phyloP scores from a whole-genome alignment of 768 basidiomycete genomes.

The Leccinum ochraceum region DNA sequence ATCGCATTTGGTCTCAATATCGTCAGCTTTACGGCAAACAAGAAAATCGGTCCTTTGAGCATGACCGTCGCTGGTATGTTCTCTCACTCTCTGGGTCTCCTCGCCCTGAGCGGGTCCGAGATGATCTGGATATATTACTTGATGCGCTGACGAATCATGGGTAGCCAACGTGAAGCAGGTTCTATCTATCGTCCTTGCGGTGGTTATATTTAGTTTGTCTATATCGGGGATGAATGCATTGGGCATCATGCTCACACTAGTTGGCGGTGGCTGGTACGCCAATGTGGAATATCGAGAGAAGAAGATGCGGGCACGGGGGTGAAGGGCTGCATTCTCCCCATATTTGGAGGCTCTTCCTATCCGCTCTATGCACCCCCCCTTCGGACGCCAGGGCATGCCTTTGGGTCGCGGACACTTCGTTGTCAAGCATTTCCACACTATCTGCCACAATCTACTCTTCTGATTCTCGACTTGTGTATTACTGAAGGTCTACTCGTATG shows the following conservation, averaged over 20 bases:
- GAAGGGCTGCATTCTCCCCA: constrained; percentile 24
- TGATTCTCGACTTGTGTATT: background rate
- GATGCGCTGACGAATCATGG: constrained; percentile 9
- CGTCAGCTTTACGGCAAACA: constrained; percentile 95
- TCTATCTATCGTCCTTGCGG: constrained; percentile 82
- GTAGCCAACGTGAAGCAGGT: constrained; percentile 92
- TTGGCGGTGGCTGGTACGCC: constrained; percentile 85
- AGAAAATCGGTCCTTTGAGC: constrained; percentile 81
- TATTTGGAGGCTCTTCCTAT: background rate
- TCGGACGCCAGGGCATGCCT: background rate
- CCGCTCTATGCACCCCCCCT: background rate
- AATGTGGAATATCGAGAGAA: constrained; percentile 62
- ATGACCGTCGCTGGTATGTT: constrained; percentile 87
- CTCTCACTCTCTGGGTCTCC: background rate
- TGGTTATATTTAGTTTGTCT: constrained; percentile 78
- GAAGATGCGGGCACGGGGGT: constrained; percentile 18
- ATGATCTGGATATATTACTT: background rate
- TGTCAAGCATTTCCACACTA: background rate
- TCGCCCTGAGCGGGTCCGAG: constrained; percentile 8
- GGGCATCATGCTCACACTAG: constrained; percentile 82
- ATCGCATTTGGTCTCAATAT: constrained; percentile 94
- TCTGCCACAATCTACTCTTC: constrained; percentile 7
- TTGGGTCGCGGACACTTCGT: background rate
- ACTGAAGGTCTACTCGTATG: background rate
- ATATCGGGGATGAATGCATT: constrained; percentile 79